A percentile compares a stretch with the other conserved stretches of the same genome.
Evolutionary conservation across 2,329 filamentous ascomycete genomes (phyloP).

Genomic region (Nectriaceae sp.): DNA sequence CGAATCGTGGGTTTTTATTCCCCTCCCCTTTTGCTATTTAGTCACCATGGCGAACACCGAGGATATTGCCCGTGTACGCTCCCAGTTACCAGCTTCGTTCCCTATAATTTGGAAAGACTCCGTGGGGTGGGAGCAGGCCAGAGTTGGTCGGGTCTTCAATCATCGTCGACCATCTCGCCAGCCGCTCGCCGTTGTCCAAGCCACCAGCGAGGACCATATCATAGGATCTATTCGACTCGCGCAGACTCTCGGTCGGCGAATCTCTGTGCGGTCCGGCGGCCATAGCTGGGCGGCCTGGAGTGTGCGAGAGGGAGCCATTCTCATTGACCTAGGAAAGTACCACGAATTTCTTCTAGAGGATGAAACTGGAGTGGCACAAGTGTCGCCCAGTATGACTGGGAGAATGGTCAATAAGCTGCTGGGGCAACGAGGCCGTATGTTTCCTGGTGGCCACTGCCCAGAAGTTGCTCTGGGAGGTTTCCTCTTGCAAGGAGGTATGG

Average conservation of each 20-base stretch:
- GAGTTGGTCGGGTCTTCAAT: constrained; percentile 47
- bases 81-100: constrained; percentile 14
- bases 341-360: constrained; percentile 40
- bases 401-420: constrained; percentile 42
- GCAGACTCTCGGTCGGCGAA: constrained; percentile 26
- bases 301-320: constrained; percentile 47
- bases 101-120: constrained; percentile 26
- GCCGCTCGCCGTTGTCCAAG: constrained; percentile 45
- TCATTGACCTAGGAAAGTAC: constrained; percentile 38
- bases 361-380: constrained; percentile 39
- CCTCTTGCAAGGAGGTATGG: constrained; percentile 58
- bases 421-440: constrained; percentile 43
- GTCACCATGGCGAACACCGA: constrained; percentile 4
- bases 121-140: constrained; percentile 27
- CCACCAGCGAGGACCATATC: constrained; percentile 38
- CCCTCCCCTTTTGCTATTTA: no score
- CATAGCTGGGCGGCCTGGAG: constrained; percentile 53
- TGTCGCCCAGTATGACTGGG: constrained; percentile 51
- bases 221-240: constrained; percentile 42
- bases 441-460: constrained; percentile 56
- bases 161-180: constrained; percentile 34
- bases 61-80: constrained; percentile 4
- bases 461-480: constrained; percentile 59
- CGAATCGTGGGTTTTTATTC: no score
- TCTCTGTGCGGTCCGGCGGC: constrained; percentile 51